Conservation (phyloP, 169 alveolate species). For the Babesia caballi region DNA sequence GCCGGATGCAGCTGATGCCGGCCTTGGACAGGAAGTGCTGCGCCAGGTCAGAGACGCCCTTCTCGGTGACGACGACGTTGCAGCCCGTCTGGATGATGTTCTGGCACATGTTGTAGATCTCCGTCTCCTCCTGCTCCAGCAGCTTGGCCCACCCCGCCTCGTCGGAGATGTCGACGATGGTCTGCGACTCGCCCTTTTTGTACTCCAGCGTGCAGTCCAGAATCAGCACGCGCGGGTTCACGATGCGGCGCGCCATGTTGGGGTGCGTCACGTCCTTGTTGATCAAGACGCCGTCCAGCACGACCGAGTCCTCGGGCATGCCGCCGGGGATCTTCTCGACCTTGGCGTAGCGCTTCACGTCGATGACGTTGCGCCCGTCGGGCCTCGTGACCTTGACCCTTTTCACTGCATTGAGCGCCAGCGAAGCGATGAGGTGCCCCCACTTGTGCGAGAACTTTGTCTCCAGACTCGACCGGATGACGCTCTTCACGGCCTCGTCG, state of each 20-base stretch:
- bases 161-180: slow-evolving; percentile 95
- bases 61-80: slow-evolving; percentile 97
- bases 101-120: slow-evolving; percentile 94
- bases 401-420: slow-evolving; percentile 93
- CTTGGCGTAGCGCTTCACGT: slow-evolving; percentile 94
- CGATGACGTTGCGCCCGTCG: slow-evolving; percentile 86
- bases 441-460: slow-evolving; percentile 93
- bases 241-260: slow-evolving; percentile 92
- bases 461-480: slow-evolving; percentile 82
- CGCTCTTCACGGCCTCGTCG: slow-evolving; percentile 80
- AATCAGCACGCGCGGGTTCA: slow-evolving; percentile 94
- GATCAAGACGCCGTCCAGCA: slow-evolving; percentile 95
- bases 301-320: slow-evolving; percentile 90
- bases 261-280: slow-evolving; percentile 98
- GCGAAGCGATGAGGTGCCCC: slow-evolving; percentile 89
- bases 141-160: slow-evolving; percentile 94
- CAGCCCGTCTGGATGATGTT: slow-evolving; percentile 92
- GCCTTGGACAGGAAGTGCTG: slow-evolving; percentile 95
- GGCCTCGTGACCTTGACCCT: slow-evolving; percentile 67
- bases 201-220: slow-evolving; percentile 98
- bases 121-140: slow-evolving; percentile 94
- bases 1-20: slow-evolving; percentile 89
- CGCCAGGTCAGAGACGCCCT: slow-evolving; percentile 95
- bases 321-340: slow-evolving; percentile 99
- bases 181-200: slow-evolving; percentile 97